A percentile compares a stretch with the other conserved stretches of the same genome.
These are phyloP conservation scores for Blastocystis sp. DNA, from an alignment of 352 stramenopile genomes.

Conservation along the genomic window DNA sequence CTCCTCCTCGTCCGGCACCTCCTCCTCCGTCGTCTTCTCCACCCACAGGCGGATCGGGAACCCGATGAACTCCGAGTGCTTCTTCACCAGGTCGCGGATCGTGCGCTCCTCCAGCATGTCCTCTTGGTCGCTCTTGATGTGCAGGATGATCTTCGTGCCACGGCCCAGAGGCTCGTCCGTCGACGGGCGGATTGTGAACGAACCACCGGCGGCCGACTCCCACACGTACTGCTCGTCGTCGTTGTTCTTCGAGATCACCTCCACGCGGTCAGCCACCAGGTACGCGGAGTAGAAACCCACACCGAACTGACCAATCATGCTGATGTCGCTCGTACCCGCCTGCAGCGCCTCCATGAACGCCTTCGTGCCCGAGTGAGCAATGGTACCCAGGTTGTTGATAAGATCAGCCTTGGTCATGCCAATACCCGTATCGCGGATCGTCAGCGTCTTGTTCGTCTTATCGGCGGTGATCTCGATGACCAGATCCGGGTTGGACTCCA, in stretches of 20 bases:
- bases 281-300: constrained; percentile 86
- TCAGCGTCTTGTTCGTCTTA: constrained; percentile 98
- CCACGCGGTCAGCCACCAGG: constrained; percentile 95
- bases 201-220: constrained; percentile 91
- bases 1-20: constrained; percentile 71
- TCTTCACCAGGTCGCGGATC: constrained; percentile 98
- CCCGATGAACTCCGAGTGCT: constrained; percentile 99
- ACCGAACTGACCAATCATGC: constrained; percentile 92
- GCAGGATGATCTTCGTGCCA: constrained; percentile 75
- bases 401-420: constrained; percentile 72
- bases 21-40: constrained; percentile 98
- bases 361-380: constrained; percentile 99
- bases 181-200: constrained; percentile 87
- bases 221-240: constrained; percentile 95
- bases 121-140: constrained; percentile 97
- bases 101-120: constrained; percentile 97
- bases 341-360: constrained; percentile 77
- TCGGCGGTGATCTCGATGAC: constrained; percentile 98
- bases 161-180: constrained; percentile 74
- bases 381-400: constrained; percentile 99
- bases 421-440: constrained; percentile 76
- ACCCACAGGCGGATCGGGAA: constrained; percentile 99
- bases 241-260: constrained; percentile 97
- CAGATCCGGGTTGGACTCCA: constrained; percentile 92
- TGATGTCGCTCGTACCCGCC: constrained; percentile 89